A percentile compares a stretch with the other conserved stretches of the same genome.
Conservation (phyloP, 2,329 filamentous ascomycete species). For the Sporothrix sp. region DNA sequence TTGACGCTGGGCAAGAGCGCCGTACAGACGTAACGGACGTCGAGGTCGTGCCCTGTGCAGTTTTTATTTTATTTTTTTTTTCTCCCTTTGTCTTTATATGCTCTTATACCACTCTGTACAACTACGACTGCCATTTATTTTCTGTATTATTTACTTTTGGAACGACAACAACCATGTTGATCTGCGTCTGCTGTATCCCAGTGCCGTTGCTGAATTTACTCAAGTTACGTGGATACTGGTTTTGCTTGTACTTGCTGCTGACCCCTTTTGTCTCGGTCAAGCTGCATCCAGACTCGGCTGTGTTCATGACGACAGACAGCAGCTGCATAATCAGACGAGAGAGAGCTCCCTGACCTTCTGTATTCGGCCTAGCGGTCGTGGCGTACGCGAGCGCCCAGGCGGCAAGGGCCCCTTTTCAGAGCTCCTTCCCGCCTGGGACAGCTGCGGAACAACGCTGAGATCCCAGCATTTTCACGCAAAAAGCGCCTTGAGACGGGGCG, state of each 20-base stretch:
- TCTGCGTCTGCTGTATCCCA: too few species aligned
- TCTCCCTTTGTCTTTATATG: neutral
- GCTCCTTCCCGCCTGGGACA: neutral
- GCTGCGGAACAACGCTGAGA: too few species aligned
- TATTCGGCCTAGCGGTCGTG: slow-evolving; percentile 1
- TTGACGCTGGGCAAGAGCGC: slow-evolving; percentile 32
- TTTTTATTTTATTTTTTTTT: neutral
- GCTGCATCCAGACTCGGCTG: too few species aligned
- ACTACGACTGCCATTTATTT: neutral
- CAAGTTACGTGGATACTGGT: too few species aligned
- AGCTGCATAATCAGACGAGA: too few species aligned
- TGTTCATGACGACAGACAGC: too few species aligned
- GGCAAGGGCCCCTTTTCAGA: neutral
- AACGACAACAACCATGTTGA: neutral
- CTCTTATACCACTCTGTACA: slow-evolving; percentile 1
- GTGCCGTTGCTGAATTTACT: too few species aligned
- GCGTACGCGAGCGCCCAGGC: too few species aligned
- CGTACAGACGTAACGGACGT: slow-evolving; percentile 3
- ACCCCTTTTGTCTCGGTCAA: too few species aligned
- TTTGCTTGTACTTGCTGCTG: too few species aligned
- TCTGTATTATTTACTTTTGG: neutral
- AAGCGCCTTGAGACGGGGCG: too few species aligned
- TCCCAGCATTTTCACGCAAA: too few species aligned
- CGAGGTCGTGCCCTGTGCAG: neutral
- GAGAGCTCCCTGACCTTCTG: slow-evolving; percentile 6